These are phyloP conservation scores for Stenogyne calaminthoides DNA, from an alignment of 305 asterid species.

Conservation along the genomic window DNA sequence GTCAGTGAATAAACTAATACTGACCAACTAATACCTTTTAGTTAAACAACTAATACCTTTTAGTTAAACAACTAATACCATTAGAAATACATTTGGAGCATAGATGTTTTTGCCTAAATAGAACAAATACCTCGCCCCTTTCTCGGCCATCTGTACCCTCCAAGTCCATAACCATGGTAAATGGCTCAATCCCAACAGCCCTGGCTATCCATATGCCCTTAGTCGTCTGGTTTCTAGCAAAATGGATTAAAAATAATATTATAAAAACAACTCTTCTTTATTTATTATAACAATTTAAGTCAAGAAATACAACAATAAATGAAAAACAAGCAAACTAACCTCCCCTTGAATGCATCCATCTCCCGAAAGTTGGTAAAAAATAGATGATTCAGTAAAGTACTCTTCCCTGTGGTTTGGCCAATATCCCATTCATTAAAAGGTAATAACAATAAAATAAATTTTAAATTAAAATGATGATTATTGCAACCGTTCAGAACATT, in stretches of 20 bases:
- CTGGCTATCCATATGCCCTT: slow-evolving; percentile 77
- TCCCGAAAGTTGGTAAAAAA: slow-evolving; percentile 62
- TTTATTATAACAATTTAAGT: background rate
- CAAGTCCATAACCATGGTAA: slow-evolving; percentile 67
- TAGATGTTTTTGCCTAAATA: background rate
- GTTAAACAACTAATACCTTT: too few relatives aligned
- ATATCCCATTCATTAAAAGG: background rate
- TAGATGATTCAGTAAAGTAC: slow-evolving; percentile 65
- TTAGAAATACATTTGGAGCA: too few relatives aligned
- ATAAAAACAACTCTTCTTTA: background rate
- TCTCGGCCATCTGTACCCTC: slow-evolving; percentile 83
- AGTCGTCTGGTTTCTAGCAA: slow-evolving; percentile 60
- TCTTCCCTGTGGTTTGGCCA: slow-evolving; percentile 50
- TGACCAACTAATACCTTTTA: too few relatives aligned
- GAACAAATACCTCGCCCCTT: slow-evolving; percentile 64
- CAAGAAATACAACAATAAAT: background rate
- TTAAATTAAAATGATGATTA: background rate
- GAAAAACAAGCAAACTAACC: slow-evolving; percentile 37
- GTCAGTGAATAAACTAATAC: too few relatives aligned
- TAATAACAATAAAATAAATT: background rate
- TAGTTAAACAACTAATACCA: too few relatives aligned
- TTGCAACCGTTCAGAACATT: slow-evolving; percentile 6
- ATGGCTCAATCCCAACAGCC: slow-evolving; percentile 57
- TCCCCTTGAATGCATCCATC: slow-evolving; percentile 63
- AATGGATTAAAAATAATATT: background rate